These are phyloP conservation scores for Penicillium coprophilum DNA, from an alignment of 495 filamentous ascomycete species.

Conservation along the genomic window DNA sequence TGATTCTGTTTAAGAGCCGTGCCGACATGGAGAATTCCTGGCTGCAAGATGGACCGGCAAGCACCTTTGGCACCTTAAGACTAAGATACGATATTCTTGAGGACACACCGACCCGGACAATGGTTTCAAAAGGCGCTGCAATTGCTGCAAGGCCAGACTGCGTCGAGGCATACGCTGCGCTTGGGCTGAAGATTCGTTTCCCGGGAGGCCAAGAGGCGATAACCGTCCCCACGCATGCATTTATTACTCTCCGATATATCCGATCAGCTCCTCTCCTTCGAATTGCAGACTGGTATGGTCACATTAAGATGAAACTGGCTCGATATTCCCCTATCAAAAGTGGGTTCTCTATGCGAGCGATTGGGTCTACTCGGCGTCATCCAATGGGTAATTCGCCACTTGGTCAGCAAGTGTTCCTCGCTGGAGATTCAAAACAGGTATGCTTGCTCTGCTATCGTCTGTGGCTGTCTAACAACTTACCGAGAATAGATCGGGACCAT, in stretches of 20 bases:
- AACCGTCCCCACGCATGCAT: slow-evolving; percentile 14
- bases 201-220: slow-evolving; percentile 8
- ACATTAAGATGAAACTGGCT: background rate
- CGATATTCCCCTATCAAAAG: background rate
- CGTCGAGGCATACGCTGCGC: slow-evolving; percentile 1
- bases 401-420: slow-evolving; percentile 3
- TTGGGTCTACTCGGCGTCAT: background rate
- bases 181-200: slow-evolving; percentile 12
- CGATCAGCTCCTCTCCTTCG: background rate
- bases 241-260: background rate
- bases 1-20: slow-evolving; percentile 11
- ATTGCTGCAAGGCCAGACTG: background rate
- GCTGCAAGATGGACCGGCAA: slow-evolving; percentile 5
- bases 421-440: slow-evolving; percentile 3
- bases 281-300: background rate
- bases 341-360: background rate
- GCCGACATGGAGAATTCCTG: slow-evolving; percentile 11
- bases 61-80: slow-evolving; percentile 9
- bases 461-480: background rate
- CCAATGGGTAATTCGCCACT: slow-evolving; percentile 4
- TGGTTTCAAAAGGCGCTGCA: slow-evolving; percentile 2
- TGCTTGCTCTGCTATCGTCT: slow-evolving; percentile 1
- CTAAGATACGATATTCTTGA: slow-evolving; percentile 12
- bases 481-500: slow-evolving; percentile 8
- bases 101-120: background rate